Percentiles rank a stretch among this genome's conserved stretches.
These are phyloP conservation scores for Bruguiera hainesii DNA, from an alignment of 441 rosid species.

Conservation along the genomic window DNA sequence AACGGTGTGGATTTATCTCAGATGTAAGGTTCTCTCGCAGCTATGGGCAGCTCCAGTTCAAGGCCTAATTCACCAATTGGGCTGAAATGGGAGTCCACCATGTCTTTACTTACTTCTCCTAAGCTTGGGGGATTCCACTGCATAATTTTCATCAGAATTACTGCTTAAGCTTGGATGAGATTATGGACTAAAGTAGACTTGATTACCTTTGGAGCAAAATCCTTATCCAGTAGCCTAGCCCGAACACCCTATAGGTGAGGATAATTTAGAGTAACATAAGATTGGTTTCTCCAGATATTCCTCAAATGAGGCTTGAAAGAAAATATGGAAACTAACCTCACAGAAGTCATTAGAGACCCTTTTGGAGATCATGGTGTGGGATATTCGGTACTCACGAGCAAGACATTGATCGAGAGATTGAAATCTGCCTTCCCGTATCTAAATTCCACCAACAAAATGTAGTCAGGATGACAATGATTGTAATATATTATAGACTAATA, in stretches of 20 bases:
- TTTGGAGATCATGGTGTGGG: constrained; percentile 52
- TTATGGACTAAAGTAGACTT: not conserved
- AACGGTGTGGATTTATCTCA: constrained; percentile 23
- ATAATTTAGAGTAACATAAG: constrained; percentile 7
- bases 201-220: constrained; percentile 89
- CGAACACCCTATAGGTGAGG: constrained; percentile 57
- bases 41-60: constrained; percentile 70
- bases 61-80: constrained; percentile 47
- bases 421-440: constrained; percentile 92
- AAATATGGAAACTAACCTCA: constrained; percentile 43
- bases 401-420: constrained; percentile 84
- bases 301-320: not conserved
- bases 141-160: constrained; percentile 25
- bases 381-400: constrained; percentile 69
- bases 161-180: not conserved
- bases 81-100: constrained; percentile 64
- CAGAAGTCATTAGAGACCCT: constrained; percentile 57
- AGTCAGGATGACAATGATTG: not conserved
- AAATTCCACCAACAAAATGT: constrained; percentile 18
- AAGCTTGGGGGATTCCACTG: constrained; percentile 92
- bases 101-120: constrained; percentile 67
- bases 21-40: constrained; percentile 63
- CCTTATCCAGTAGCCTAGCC: constrained; percentile 72
- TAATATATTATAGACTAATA: constrained; percentile 1
- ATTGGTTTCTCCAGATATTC: not conserved